Base-by-base conservation (phyloP, 2,329 filamentous ascomycete genomes). In the Neofusicoccum cordaticola region DNA sequence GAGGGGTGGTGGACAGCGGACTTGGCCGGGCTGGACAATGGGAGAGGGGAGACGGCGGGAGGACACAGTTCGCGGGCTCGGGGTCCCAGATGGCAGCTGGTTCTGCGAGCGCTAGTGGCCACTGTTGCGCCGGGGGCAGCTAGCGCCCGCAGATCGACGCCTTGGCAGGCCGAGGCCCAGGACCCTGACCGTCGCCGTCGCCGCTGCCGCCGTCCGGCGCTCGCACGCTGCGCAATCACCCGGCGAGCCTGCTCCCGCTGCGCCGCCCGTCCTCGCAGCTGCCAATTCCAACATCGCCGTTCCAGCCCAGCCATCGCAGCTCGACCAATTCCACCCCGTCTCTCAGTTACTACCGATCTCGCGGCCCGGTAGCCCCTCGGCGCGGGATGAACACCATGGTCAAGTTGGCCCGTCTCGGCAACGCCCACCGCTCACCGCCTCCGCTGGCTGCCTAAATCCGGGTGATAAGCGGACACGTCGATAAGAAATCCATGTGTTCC, bases 101-200 rank as follows among this genome's bases (percentile, higher is more conserved):
- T 37, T 60, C 56, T 60, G 42, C 39, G 39, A 45, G 53, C 27
- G 53, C 53, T 58, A 45, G 41, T 58, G 53, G 15, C 42, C 56
- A 11, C 56, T 47, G 47, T n/a, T 34, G 8, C 13, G 52, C 52
- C 52, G 52, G 37, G 7, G n/a, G 19, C 13, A 34, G 56, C 31
- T 47, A 47, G 56, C 41, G 56, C 56, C 56, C 56, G 56, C 31
- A 19, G 56, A 60, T 60, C 56, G 44, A 37, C 56, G 56, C n/a
- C 56, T 47, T 60, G 53, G 53, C 53, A 22, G 39, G 52, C 52
- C 52, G n/a, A 17, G 52, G 39, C 52, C 42, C 9, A 27, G 42
- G 56, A 60, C 56, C 56, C 56, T 60, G 56, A 52, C 3, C 4
- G 41, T 17, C 37, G 11, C n/a, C 37, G 19, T 2, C 50, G 35